A percentile compares a stretch with the other conserved stretches of the same genome.
Conservation (phyloP, 352 stramenopile species). For the Globisporangium nunn region DNA sequence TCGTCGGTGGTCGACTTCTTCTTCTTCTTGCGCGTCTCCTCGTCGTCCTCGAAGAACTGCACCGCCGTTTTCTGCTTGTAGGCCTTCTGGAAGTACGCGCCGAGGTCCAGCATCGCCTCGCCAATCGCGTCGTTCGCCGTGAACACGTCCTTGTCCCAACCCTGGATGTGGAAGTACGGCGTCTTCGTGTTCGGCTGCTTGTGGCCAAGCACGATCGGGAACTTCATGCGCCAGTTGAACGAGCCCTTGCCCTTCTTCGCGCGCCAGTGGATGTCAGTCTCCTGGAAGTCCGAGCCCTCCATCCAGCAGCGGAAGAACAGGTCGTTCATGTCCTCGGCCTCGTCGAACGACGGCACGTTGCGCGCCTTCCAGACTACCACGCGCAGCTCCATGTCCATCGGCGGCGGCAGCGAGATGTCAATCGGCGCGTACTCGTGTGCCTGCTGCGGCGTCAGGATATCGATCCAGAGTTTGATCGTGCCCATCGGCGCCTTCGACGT, state of each 20-base stretch:
- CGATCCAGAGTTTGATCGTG: constrained; percentile 84
- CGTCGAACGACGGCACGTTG: constrained; percentile 84
- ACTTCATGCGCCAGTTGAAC: constrained; percentile 95
- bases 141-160: constrained; percentile 93
- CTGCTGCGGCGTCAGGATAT: constrained; percentile 82
- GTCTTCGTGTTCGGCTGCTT: constrained; percentile 87
- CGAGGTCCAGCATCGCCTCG: constrained; percentile 76
- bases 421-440: constrained; percentile 73
- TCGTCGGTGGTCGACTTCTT: constrained; percentile 73
- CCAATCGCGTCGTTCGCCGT: constrained; percentile 90
- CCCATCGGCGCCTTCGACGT: constrained; percentile 83
- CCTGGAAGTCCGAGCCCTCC: constrained; percentile 67
- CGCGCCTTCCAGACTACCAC: constrained; percentile 91
- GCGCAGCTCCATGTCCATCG: constrained; percentile 87
- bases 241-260: constrained; percentile 90
- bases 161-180: constrained; percentile 90
- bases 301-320: constrained; percentile 90
- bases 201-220: constrained; percentile 81
- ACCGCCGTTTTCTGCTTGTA: constrained; percentile 74
- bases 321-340: constrained; percentile 89
- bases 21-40: constrained; percentile 66
- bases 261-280: constrained; percentile 93
- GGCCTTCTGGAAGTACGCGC: constrained; percentile 59
- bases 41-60: constrained; percentile 81
- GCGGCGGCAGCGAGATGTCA: constrained; percentile 79